phyloP scores from a whole-genome alignment of 805 yeast genomes.

The Lipomyces mesembrius region DNA sequence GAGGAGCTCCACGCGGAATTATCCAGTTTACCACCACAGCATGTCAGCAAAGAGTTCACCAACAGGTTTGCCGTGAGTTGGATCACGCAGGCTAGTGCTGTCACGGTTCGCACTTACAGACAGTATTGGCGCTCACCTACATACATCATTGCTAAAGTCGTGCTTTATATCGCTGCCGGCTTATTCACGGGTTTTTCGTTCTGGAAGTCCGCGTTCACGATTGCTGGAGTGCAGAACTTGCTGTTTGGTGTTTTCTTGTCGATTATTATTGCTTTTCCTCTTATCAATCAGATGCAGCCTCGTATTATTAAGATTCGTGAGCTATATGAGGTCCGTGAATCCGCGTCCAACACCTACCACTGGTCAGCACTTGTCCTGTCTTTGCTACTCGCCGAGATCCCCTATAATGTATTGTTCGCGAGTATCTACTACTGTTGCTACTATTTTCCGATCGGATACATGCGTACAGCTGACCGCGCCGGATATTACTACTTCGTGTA shows the following conservation, averaged over 20 bases:
- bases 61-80: slow-evolving; percentile 55
- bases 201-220: slow-evolving; percentile 58
- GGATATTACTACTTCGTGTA: slow-evolving; percentile 56
- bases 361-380: slow-evolving; percentile 65
- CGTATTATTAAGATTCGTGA: slow-evolving; percentile 63
- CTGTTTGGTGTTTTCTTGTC: slow-evolving; percentile 66
- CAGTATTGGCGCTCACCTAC: slow-evolving; percentile 64
- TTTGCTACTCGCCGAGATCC: slow-evolving; percentile 62
- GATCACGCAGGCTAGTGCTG: slow-evolving; percentile 51
- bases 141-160: slow-evolving; percentile 65
- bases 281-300: slow-evolving; percentile 66
- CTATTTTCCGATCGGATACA: slow-evolving; percentile 56
- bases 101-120: slow-evolving; percentile 50
- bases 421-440: slow-evolving; percentile 59
- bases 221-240: slow-evolving; percentile 62
- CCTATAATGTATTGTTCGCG: slow-evolving; percentile 57
- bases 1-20: slow-evolving; percentile 45
- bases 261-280: slow-evolving; percentile 60
- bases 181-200: slow-evolving; percentile 75
- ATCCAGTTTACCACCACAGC: slow-evolving; percentile 37
- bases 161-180: slow-evolving; percentile 56
- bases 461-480: slow-evolving; percentile 50
- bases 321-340: slow-evolving; percentile 70
- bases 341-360: slow-evolving; percentile 71
- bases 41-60: slow-evolving; percentile 38